Evolutionary conservation across 2,329 filamentous ascomycete species (phyloP).

Genomic region (Colletotrichum sp.): DNA sequence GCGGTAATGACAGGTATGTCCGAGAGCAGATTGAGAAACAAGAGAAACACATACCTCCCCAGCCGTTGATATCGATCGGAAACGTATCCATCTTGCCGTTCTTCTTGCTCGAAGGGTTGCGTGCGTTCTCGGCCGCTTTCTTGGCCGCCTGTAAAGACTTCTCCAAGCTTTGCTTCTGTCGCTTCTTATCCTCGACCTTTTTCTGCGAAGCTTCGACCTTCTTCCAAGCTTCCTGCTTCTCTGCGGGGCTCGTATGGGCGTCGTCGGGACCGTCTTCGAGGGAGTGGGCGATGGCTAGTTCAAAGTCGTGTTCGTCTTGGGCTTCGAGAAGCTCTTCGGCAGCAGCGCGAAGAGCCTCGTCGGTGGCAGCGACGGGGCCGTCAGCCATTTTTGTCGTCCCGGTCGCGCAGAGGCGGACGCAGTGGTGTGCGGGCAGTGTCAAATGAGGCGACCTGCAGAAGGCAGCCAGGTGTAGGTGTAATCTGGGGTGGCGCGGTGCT

Average conservation of each 20-base stretch:
- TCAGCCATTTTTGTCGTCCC: constrained; percentile 2
- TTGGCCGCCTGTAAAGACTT: background rate
- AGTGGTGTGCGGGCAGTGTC: background rate
- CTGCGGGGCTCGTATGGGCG: background rate
- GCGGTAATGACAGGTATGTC: background rate
- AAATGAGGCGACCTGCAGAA: constrained; percentile 20
- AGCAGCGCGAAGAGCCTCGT: background rate
- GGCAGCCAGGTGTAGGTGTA: background rate
- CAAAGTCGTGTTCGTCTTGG: constrained; percentile 1
- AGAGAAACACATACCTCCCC: background rate
- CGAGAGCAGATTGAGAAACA: background rate
- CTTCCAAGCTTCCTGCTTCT: background rate
- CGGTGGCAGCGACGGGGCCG: background rate
- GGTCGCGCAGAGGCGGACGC: background rate
- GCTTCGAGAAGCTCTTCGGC: constrained; percentile 10
- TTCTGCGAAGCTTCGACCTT: background rate
- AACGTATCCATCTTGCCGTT: background rate
- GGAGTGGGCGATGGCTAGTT: background rate
- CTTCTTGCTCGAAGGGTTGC: background rate
- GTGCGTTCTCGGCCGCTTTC: background rate
- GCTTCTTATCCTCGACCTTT: background rate
- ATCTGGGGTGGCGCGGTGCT: constrained; percentile 2
- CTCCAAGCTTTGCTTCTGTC: constrained; percentile 2
- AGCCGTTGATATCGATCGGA: background rate
- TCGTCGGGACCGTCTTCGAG: background rate